Percentiles rank a stretch among this genome's conserved stretches.
These are phyloP conservation scores for Penicillium sp. DNA, from an alignment of 2,329 filamentous ascomycete genomes.

Conservation along the genomic window DNA sequence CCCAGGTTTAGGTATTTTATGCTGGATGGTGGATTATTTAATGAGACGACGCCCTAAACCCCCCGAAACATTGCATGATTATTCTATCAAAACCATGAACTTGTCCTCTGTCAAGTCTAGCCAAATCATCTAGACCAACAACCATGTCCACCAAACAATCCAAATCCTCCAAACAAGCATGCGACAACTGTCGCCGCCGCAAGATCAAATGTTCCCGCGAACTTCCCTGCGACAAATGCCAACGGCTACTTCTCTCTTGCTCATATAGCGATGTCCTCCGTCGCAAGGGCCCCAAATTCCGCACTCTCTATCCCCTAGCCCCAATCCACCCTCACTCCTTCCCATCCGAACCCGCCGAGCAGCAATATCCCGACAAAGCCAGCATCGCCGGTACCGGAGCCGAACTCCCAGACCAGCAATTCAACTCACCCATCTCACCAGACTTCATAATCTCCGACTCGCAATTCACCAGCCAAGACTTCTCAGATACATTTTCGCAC, in stretches of 20 bases:
- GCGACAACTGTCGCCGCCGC: conserved; percentile 43
- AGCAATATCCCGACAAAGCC: conserved; percentile 23
- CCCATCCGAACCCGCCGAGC: conserved; percentile 16
- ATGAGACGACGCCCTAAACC: not conserved
- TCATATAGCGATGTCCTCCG: conserved; percentile 42
- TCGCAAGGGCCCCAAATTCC: conserved; percentile 42
- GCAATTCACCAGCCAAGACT: conserved; percentile 25
- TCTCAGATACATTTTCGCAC: conserved; percentile 29
- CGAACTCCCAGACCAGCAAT: conserved; percentile 17
- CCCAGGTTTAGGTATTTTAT: conserved; percentile 14
- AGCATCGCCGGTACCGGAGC: not conserved
- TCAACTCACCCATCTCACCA: conserved; percentile 30
- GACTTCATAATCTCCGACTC: conserved; percentile 26
- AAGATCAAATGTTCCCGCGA: conserved; percentile 46
- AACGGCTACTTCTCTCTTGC: conserved; percentile 38
- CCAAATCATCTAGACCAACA: conserved; percentile 5
- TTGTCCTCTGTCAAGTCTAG: not conserved
- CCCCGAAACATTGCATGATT: not conserved
- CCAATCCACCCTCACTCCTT: conserved; percentile 32
- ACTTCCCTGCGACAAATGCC: conserved; percentile 44
- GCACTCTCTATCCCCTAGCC: conserved; percentile 40
- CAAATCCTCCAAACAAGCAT: conserved; percentile 37
- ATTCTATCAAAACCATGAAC: not conserved
- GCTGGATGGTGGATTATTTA: not conserved
- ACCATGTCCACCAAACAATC: conserved; percentile 20